Evolutionary conservation across 2,329 filamentous ascomycete genomes (phyloP), one percentile per base, ranked within the genome.

Genomic region (Hypocreales sp.): DNA sequence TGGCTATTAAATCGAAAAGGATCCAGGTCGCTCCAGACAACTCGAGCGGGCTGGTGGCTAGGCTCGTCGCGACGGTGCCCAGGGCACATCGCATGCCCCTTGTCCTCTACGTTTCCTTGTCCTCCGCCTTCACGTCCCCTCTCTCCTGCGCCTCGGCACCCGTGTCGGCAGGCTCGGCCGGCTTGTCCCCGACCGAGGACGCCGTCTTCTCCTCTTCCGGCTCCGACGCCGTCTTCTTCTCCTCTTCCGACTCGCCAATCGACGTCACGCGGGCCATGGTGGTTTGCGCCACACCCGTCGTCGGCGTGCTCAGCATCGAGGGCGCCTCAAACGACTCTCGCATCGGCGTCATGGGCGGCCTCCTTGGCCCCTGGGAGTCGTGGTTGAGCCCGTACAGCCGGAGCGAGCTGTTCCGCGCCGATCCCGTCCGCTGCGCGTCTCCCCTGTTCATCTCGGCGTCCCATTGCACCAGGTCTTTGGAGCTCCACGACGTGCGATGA

Each of bases 401-500:
- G 11, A 51, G 37, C 2, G 51, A 54, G 26, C 40, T 44, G 23
- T 36, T 51, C 9, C 51, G 40, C 13, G 50, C 42, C 17, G 38
- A 40, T n/a, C 36, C 35, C 6, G 37, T n/a, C 4, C 44, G 40
- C 18, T 40, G 36, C 9, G 37, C 36, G 16, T 47, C 43, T 7
- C 46, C 42, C 15, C 48, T 39, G 14, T 42, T 50, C 44, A 47
- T 48, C 26, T 52, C 48, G 4, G 47, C 41, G 36, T 52, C 48
- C 46, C 50, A 52, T 21, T 57, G 53, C 6, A 56, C 53, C 35
- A 68, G 60, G 28, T 69, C 63, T 15, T 53, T 55, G 5, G 63
- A 56, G 36, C 55, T 67, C 64, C 64, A 69, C 8, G 61, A 66
- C 4, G 52, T 48, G 22, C 63, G 53, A 31, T 67, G 61, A 1